A percentile compares a stretch with the other conserved stretches of the same genome.
These are phyloP conservation scores for Nicotiana paniculata DNA, from an alignment of 257 asterid genomes.

Conservation along the genomic window DNA sequence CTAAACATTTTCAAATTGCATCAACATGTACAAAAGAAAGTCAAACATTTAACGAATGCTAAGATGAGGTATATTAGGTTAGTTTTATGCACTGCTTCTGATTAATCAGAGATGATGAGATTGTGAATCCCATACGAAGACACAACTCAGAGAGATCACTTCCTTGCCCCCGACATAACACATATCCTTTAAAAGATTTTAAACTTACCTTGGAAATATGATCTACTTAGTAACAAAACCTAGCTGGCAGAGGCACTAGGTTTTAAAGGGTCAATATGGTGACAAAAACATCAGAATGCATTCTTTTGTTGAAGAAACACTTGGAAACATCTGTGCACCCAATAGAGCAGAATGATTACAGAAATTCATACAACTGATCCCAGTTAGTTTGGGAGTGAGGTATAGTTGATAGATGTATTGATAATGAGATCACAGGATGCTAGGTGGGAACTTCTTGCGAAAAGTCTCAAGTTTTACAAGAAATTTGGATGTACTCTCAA, in stretches of 20 bases:
- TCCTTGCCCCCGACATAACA: not conserved
- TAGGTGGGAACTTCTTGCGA: not conserved
- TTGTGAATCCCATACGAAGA: not conserved
- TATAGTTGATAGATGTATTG: not conserved
- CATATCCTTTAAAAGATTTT: not conserved
- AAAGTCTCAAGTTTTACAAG: not conserved
- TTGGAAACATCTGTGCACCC: not conserved
- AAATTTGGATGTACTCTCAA: not conserved
- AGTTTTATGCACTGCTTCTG: not conserved
- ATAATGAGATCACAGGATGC: not conserved
- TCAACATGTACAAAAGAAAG: not conserved
- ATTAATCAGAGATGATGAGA: not conserved
- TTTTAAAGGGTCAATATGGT: not conserved
- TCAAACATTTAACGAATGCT: not conserved
- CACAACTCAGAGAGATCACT: not conserved
- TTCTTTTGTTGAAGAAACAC: not conserved
- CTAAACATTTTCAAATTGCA: not conserved
- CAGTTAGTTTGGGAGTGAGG: not conserved
- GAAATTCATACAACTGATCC: not conserved
- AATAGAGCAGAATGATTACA: not conserved
- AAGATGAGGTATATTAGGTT: not conserved
- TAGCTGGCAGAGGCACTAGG: not conserved
- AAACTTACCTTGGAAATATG: not conserved
- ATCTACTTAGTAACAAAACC: not conserved
- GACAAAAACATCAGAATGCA: slow-evolving; percentile 3